A percentile compares a stretch with the other conserved stretches of the same genome.
These are phyloP conservation scores for Piedraia hortae DNA, from an alignment of 2,329 filamentous ascomycete genomes.

Conservation along the genomic window DNA sequence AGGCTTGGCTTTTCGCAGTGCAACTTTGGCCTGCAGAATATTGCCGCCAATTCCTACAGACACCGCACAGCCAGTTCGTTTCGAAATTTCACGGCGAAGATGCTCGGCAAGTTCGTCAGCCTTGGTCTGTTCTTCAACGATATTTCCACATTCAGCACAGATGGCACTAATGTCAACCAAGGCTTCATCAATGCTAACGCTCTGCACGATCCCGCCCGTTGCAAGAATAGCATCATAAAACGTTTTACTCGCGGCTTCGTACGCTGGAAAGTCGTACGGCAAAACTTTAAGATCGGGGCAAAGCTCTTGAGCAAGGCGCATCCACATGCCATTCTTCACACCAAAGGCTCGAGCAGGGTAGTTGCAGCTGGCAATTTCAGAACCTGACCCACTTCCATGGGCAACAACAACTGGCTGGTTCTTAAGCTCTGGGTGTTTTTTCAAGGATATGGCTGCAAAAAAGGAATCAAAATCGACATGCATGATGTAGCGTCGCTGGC, in stretches of 20 bases:
- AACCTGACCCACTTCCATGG: conserved; percentile 58
- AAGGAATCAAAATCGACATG: conserved; percentile 98
- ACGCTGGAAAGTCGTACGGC: conserved; percentile 87
- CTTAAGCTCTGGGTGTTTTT: conserved; percentile 44
- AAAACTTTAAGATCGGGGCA: conserved; percentile 69
- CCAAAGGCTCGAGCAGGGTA: conserved; percentile 69
- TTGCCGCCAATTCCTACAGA: conserved; percentile 83
- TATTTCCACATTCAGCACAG: conserved; percentile 36
- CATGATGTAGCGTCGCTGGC: conserved; percentile 53
- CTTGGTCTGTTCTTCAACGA: conserved; percentile 52
- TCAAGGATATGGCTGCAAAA: conserved; percentile 77
- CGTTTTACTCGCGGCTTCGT: conserved; percentile 64
- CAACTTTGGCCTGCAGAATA: conserved; percentile 73
- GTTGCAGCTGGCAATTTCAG: conserved; percentile 93
- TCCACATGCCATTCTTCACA: conserved; percentile 98
- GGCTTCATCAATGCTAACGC: conserved; percentile 89
- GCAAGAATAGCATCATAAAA: conserved; percentile 71
- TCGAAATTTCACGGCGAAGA: conserved; percentile 42
- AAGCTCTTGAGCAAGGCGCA: conserved; percentile 62
- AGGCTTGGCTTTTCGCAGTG: conserved; percentile 73
- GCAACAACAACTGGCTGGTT: conserved; percentile 72
- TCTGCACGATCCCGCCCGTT: conserved; percentile 64
- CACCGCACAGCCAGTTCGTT: conserved; percentile 56
- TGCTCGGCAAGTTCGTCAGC: conserved; percentile 41
- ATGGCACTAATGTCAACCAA: conserved; percentile 55